Conservation (phyloP, 805 yeast genomes). For the Kuraishia cidri region DNA sequence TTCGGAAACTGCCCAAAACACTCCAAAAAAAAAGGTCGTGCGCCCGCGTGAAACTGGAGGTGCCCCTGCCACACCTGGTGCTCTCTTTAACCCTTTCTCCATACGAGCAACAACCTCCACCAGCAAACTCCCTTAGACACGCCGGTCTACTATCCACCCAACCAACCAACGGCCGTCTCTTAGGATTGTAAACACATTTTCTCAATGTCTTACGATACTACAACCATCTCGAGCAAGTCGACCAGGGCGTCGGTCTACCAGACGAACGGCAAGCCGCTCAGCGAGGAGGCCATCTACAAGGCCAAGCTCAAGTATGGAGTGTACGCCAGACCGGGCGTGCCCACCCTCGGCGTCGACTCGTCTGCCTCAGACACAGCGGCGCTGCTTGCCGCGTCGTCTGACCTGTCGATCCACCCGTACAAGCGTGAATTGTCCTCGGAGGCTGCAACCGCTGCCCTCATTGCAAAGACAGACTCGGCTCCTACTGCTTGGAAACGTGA, state of each 20-base stretch:
- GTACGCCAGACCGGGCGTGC: constrained; percentile 40
- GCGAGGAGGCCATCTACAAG: constrained; percentile 67
- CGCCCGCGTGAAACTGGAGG: too few species aligned
- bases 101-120: too few species aligned
- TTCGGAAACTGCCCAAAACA: too few species aligned
- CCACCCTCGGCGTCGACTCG: constrained; percentile 53
- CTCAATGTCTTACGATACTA: too few species aligned
- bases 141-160: too few species aligned
- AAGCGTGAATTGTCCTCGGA: constrained; percentile 51
- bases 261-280: constrained; percentile 59
- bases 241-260: constrained; percentile 45
- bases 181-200: too few species aligned
- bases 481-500: constrained; percentile 41
- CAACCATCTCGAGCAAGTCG: too few species aligned
- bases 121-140: too few species aligned
- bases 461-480: constrained; percentile 35
- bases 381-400: constrained; percentile 59
- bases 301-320: constrained; percentile 67
- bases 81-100: too few species aligned
- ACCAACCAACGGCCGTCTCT: too few species aligned
- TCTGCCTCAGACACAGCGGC: constrained; percentile 75
- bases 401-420: constrained; percentile 55
- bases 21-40: too few species aligned
- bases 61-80: too few species aligned
- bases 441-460: constrained; percentile 58